Evolutionary conservation across 495 filamentous ascomycete species (phyloP).

Genomic region (Xylaria palmicola): DNA sequence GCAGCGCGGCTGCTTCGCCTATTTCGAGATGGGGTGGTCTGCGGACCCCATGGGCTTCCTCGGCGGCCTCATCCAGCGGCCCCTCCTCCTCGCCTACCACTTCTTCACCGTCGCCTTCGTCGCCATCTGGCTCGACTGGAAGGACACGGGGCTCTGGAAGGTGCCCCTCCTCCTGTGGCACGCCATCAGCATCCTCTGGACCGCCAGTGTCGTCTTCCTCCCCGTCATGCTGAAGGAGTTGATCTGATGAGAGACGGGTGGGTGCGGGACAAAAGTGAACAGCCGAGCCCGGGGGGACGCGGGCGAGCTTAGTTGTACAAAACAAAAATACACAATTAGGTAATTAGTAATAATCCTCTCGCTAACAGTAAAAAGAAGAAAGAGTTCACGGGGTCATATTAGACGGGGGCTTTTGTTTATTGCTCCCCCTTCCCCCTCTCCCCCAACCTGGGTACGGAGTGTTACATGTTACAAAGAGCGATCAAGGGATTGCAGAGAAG

Average conservation of each 20-base stretch:
- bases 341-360: constrained; percentile 14
- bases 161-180: constrained; percentile 60
- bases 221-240: constrained; percentile 73
- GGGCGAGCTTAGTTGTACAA: background rate
- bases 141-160: constrained; percentile 53
- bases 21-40: constrained; percentile 79
- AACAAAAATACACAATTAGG: background rate
- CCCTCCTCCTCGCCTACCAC: constrained; percentile 79
- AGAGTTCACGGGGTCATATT: background rate
- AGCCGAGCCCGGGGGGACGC: background rate
- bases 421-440: no score
- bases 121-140: constrained; percentile 75
- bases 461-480: background rate
- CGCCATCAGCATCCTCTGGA: constrained; percentile 73
- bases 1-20: constrained; percentile 88
- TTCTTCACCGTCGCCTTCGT: constrained; percentile 93
- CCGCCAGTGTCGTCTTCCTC: constrained; percentile 83
- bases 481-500: background rate
- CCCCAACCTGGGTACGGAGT: background rate
- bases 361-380: background rate
- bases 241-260: constrained; percentile 7
- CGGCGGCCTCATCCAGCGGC: constrained; percentile 76
- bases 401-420: background rate
- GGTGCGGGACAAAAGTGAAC: background rate
- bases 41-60: constrained; percentile 79